phyloP scores from a whole-genome alignment of 1,139 yeast genomes.

The Suhomyces bokatorum region DNA sequence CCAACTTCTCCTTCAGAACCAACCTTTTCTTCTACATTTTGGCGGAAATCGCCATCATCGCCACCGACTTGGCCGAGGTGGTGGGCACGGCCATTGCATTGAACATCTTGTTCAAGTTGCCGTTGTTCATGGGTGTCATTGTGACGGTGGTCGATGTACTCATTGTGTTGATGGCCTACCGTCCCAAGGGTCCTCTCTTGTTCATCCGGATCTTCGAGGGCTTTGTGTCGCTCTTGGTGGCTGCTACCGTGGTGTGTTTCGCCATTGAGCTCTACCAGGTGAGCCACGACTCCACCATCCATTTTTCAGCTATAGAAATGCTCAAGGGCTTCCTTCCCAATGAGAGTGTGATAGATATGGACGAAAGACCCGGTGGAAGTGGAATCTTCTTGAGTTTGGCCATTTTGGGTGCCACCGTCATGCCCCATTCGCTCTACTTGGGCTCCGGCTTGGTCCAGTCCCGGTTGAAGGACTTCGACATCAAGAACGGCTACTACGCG shows the following conservation, averaged over 20 bases:
- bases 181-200: slow-evolving; percentile 82
- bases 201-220: slow-evolving; percentile 80
- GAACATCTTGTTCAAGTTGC: slow-evolving; percentile 72
- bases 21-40: slow-evolving; percentile 59
- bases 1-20: slow-evolving; percentile 62
- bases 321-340: slow-evolving; percentile 80
- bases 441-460: slow-evolving; percentile 96
- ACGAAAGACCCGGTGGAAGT: slow-evolving; percentile 54
- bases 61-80: slow-evolving; percentile 91
- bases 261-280: slow-evolving; percentile 74
- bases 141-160: slow-evolving; percentile 84
- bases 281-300: slow-evolving; percentile 49
- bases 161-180: slow-evolving; percentile 80
- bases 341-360: slow-evolving; percentile 55
- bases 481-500: slow-evolving; percentile 55
- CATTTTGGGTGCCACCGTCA: slow-evolving; percentile 92
- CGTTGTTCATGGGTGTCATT: slow-evolving; percentile 75
- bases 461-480: slow-evolving; percentile 78
- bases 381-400: slow-evolving; percentile 89
- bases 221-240: slow-evolving; percentile 74
- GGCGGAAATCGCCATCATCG: slow-evolving; percentile 75
- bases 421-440: slow-evolving; percentile 92
- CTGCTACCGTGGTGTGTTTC: slow-evolving; percentile 83
- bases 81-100: slow-evolving; percentile 79
- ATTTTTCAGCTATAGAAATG: slow-evolving; percentile 56